Percentiles rank a stretch among this genome's conserved stretches.
Conservation (phyloP, 225 moss, liverwort and hornwort genomes). For the Polytrichum formosum region DNA sequence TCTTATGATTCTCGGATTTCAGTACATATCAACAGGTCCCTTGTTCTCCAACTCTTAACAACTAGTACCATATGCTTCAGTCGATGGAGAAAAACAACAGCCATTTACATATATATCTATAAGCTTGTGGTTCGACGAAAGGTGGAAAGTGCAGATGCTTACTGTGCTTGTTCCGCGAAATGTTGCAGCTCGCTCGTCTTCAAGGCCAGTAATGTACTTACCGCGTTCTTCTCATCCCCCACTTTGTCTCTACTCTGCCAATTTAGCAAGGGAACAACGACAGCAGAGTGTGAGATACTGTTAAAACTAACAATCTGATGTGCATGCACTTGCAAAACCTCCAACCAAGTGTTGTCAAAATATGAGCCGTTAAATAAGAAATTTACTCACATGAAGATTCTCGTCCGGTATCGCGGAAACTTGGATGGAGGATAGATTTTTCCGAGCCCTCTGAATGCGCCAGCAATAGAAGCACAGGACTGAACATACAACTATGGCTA, state of each 20-base stretch:
- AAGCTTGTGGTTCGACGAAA: not conserved
- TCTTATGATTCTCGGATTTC: not conserved
- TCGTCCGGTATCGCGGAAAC: slow-evolving; percentile 26
- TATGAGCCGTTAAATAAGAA: not conserved
- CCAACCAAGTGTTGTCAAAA: not conserved
- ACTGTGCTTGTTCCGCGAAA: slow-evolving; percentile 20
- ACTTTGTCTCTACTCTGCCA: slow-evolving; percentile 25
- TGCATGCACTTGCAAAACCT: too few relatives aligned
- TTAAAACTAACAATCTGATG: too few relatives aligned
- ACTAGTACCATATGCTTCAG: too few relatives aligned
- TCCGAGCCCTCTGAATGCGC: slow-evolving; percentile 20
- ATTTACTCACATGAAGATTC: slow-evolving; percentile 4
- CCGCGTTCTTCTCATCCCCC: slow-evolving; percentile 26
- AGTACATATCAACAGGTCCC: too few relatives aligned
- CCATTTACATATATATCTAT: too few relatives aligned
- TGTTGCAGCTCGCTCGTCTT: slow-evolving; percentile 18
- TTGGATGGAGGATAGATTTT: slow-evolving; percentile 10
- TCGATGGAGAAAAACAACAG: too few relatives aligned
- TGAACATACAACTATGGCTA: slow-evolving; percentile 17
- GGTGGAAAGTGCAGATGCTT: slow-evolving; percentile 1
- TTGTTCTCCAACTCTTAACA: too few relatives aligned
- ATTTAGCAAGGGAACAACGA: not conserved
- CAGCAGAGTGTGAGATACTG: not conserved
- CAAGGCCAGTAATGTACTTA: slow-evolving; percentile 25
- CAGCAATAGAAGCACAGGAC: slow-evolving; percentile 29